These are phyloP conservation scores for Chlorella vulgaris DNA, from an alignment of 139 green algal genomes.

Conservation along the genomic window DNA sequence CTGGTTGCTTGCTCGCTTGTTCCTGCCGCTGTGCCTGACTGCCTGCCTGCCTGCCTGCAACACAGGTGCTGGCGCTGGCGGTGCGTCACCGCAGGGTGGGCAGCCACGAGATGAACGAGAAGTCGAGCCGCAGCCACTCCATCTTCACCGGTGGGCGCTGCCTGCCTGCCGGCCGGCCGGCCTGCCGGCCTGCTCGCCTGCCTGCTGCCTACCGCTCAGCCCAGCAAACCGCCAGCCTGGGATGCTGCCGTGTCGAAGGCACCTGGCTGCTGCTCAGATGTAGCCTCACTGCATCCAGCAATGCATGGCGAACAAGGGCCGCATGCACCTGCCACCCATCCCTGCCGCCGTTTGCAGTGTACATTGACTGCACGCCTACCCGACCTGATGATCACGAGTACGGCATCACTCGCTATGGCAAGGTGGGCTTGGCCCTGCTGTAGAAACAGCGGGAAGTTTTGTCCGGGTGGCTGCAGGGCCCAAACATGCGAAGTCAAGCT, in stretches of 20 bases:
- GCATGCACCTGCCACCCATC: not conserved
- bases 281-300: no score
- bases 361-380: constrained; percentile 56
- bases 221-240: not conserved
- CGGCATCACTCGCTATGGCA: constrained; percentile 65
- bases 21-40: not conserved
- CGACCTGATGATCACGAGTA: constrained; percentile 49
- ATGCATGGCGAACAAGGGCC: not conserved
- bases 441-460: no score
- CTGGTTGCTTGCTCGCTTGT: not conserved
- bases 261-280: not conserved
- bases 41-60: no score
- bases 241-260: no score
- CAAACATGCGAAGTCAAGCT: no score
- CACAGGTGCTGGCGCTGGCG: constrained; percentile 12
- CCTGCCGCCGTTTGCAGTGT: constrained; percentile 41
- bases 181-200: not conserved
- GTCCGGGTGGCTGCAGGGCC: no score
- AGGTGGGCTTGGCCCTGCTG: no score
- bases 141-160: constrained; percentile 74
- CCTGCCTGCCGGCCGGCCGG: not conserved
- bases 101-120: constrained; percentile 87
- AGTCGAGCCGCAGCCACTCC: constrained; percentile 80
- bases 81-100: constrained; percentile 78
- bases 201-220: not conserved